phyloP scores from a whole-genome alignment of 1,139 yeast species.

The Torulaspora globosa region DNA sequence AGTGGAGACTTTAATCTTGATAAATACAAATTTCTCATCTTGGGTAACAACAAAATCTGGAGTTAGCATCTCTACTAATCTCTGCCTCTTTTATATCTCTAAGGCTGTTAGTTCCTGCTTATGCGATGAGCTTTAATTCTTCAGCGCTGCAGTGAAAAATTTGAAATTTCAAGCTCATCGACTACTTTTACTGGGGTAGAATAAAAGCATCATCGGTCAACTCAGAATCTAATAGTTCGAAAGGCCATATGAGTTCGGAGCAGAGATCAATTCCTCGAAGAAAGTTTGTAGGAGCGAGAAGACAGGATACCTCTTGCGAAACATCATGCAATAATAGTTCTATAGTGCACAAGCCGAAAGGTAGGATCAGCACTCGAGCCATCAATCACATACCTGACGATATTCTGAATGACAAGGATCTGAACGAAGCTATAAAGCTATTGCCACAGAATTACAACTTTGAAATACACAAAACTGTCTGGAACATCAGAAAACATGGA shows the following conservation, averaged over 20 bases:
- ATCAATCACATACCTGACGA: constrained; percentile 90
- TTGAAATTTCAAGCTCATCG: background rate
- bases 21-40: constrained; percentile 63
- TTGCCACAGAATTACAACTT: constrained; percentile 90
- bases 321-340: constrained; percentile 22
- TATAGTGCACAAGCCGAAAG: constrained; percentile 34
- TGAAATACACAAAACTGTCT: constrained; percentile 91
- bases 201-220: background rate
- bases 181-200: background rate
- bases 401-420: constrained; percentile 69
- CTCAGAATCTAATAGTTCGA: background rate
- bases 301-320: constrained; percentile 13
- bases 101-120: background rate
- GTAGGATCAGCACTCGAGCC: constrained; percentile 46
- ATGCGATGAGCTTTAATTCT: constrained; percentile 8
- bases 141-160: constrained; percentile 4
- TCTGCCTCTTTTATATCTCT: background rate
- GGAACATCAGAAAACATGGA: constrained; percentile 74
- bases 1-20: constrained; percentile 59
- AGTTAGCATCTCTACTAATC: constrained; percentile 60
- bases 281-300: constrained; percentile 45
- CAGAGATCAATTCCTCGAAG: constrained; percentile 36
- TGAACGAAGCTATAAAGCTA: constrained; percentile 73
- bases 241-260: constrained; percentile 6
- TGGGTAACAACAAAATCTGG: constrained; percentile 77